Base-by-base conservation (phyloP, 768 basidiomycete species). In the Inosperma sp. region DNA sequence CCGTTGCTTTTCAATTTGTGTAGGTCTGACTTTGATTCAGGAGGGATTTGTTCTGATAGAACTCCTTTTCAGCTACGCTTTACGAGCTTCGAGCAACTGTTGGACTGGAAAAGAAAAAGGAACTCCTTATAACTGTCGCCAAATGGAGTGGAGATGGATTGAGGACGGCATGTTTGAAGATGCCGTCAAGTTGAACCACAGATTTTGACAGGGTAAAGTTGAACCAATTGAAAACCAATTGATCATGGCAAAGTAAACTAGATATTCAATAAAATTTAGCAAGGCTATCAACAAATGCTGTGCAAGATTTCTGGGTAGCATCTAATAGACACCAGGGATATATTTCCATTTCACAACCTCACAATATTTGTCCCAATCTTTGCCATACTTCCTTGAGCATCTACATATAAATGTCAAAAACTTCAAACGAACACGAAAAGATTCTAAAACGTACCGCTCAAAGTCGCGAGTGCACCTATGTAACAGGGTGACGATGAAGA, bases 381-480 rank as follows among this genome's bases (percentile, higher is more conserved):
- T 90, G 26, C 91, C 92, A 61, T 96, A 97, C 72, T 97, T 97
- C 58, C 79, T 66, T 2, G 84, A 83, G 68, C 93, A 93, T 54
- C 83, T 85, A 58, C 19, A 57, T 27, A 42, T 37, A 8, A 14
- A 31, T 12, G 4, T 10, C 49, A 7, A 48, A 27, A 49, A 37
- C 7, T 29, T 31, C 13, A 17, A 27, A 5, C 29, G n/a, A 31
- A 19, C 29, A 40, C 23, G n/a, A 41, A 42, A 2, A 12, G 17
- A 51, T 19, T 42, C 27, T 22, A 22, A 12, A 41, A 62, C 77
- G 47, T 52, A 89, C 76, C 94, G 79, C 67, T 94, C 95, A 67
- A 98, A 96, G 76, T 99, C 96, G 47, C 96, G 84, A 0, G 86
- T 80, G 60, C 86, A 89, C 29, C 96, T 83, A 63, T 98, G 96